Evolutionary conservation across 768 basidiomycete genomes (phyloP).

Genomic region (Sporobolomyces roseus): DNA sequence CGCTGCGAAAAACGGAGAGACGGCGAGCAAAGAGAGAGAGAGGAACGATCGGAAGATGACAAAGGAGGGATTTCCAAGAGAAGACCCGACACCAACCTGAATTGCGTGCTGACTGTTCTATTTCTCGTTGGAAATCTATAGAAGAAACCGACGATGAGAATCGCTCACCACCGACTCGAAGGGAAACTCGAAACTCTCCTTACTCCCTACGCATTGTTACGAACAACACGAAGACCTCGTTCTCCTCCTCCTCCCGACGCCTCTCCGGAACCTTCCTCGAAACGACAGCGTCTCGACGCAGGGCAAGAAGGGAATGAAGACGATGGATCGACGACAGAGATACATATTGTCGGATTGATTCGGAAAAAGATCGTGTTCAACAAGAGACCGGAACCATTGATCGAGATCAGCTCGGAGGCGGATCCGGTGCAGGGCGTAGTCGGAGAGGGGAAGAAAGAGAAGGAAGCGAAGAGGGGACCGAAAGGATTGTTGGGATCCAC

Average conservation of each 20-base stretch:
- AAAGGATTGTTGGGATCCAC: background rate
- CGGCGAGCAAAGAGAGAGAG: background rate
- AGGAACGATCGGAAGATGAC: background rate
- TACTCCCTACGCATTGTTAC: conserved; percentile 42
- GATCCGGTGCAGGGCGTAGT: conserved; percentile 6
- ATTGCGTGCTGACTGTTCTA: background rate
- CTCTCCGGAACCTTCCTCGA: background rate
- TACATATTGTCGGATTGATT: conserved; percentile 38
- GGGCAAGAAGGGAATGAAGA: background rate
- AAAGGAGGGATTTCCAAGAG: too few species aligned
- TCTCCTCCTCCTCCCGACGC: background rate
- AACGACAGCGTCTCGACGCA: background rate
- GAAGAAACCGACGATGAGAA: conserved; percentile 42
- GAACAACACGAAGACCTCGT: conserved; percentile 20
- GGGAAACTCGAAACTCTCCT: conserved; percentile 43
- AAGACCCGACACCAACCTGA: too few species aligned
- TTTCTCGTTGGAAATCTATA: background rate
- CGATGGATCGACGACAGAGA: background rate
- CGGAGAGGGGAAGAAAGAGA: background rate
- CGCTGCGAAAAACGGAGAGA: background rate
- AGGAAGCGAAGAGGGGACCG: background rate
- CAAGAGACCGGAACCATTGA: conserved; percentile 41
- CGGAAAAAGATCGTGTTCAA: conserved; percentile 43
- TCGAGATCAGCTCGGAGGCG: conserved; percentile 30
- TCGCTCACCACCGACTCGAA: conserved; percentile 43